Conservation (phyloP, 441 rosid species). For the Gossypium lobatum region DNA sequence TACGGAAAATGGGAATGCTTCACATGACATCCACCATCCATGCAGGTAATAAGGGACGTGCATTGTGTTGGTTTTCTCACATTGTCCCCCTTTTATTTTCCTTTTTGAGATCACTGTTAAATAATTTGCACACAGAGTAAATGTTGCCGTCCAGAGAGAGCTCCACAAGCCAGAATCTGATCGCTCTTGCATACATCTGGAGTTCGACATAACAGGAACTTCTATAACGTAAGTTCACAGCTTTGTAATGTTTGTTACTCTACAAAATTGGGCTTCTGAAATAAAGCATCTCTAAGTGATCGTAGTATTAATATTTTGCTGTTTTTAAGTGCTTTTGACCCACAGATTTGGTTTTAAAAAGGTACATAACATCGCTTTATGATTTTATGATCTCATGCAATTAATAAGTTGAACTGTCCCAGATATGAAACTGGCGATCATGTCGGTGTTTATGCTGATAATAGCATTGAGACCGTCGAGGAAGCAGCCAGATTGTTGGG, state of each 20-base stretch:
- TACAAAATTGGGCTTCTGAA: neutral
- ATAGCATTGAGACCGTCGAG: conserved; percentile 64
- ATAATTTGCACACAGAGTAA: conserved; percentile 44
- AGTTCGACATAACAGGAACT: conserved; percentile 72
- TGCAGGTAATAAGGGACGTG: conserved; percentile 47
- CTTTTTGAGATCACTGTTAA: conserved; percentile 17
- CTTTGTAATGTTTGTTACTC: conserved; percentile 5
- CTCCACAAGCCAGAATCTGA: conserved; percentile 88
- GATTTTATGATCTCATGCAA: conserved; percentile 3
- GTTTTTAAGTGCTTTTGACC: neutral
- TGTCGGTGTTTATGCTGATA: conserved; percentile 74
- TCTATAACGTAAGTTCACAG: conserved; percentile 53
- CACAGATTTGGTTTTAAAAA: neutral
- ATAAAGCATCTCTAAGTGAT: neutral
- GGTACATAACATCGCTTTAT: neutral
- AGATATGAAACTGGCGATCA: conserved; percentile 96
- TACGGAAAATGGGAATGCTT: conserved; percentile 53
- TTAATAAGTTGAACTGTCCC: conserved; percentile 8
- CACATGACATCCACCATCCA: conserved; percentile 76
- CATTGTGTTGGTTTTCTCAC: neutral
- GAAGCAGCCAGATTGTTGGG: conserved; percentile 70
- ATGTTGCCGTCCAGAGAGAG: conserved; percentile 73
- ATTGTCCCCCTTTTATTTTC: neutral
- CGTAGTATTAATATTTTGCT: neutral
- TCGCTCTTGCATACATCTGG: conserved; percentile 89